Evolutionary conservation across 495 filamentous ascomycete species (phyloP).

Genomic region (Clohesyomyces aquaticus): DNA sequence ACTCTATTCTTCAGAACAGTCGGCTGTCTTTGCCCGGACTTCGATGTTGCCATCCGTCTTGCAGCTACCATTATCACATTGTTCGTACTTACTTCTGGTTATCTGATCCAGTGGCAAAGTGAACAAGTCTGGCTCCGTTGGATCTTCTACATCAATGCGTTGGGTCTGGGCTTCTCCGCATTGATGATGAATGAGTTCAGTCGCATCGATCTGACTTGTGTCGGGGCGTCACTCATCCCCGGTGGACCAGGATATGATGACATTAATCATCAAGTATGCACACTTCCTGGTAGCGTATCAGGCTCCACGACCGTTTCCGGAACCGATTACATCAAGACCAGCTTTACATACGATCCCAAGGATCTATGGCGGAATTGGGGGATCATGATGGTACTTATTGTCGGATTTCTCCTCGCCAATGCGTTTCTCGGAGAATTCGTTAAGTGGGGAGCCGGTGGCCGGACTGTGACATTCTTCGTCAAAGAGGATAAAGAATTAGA

Average conservation of each 20-base stretch:
- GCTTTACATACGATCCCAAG: conserved; percentile 62
- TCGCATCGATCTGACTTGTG: conserved; percentile 64
- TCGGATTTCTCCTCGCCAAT: conserved; percentile 69
- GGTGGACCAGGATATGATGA: conserved; percentile 65
- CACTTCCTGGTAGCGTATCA: conserved; percentile 67
- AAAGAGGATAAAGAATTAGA: conserved; percentile 73
- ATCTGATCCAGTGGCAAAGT: conserved; percentile 73
- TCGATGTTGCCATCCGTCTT: conserved; percentile 77
- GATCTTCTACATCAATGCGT: conserved; percentile 64
- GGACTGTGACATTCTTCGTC: conserved; percentile 72
- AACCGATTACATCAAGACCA: conserved; percentile 62
- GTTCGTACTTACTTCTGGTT: conserved; percentile 77
- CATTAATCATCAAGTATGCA: conserved; percentile 74
- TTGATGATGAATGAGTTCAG: conserved; percentile 87
- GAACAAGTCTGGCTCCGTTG: conserved; percentile 76
- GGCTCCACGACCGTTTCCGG: conserved; percentile 64
- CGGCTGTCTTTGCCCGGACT: conserved; percentile 77
- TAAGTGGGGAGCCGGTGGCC: conserved; percentile 75
- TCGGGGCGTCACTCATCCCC: conserved; percentile 65
- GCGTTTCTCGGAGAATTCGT: conserved; percentile 75
- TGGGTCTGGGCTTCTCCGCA: conserved; percentile 57
- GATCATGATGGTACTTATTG: conserved; percentile 69
- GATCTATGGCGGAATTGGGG: conserved; percentile 79
- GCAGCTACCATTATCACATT: conserved; percentile 75
- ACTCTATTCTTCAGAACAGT: conserved; percentile 79